Evolutionary conservation across 2,329 filamentous ascomycete genomes (phyloP).

Genomic region (Monosporascus sp.): DNA sequence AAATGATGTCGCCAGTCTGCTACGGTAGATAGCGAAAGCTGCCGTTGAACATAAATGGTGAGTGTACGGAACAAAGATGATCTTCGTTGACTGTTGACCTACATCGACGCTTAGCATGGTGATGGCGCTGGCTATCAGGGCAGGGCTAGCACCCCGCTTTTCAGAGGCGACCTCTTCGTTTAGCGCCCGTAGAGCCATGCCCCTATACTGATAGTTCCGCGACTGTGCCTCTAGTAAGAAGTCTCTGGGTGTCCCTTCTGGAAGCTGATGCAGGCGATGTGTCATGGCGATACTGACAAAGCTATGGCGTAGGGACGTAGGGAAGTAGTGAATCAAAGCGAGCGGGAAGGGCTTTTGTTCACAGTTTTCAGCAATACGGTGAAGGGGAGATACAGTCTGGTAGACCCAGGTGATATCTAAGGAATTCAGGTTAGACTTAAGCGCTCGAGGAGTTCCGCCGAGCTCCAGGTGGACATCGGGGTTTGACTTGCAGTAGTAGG

Average conservation of each 20-base stretch:
- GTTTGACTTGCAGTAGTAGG: conserved; percentile 25
- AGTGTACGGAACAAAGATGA: too few species aligned
- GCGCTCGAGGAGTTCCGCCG: not conserved
- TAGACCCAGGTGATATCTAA: conserved; percentile 28
- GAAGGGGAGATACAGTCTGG: conserved; percentile 12
- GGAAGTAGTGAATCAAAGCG: conserved; percentile 5
- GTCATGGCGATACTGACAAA: conserved; percentile 16
- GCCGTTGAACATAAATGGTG: too few species aligned
- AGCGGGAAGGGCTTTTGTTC: conserved; percentile 7
- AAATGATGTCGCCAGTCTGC: conserved; percentile 27
- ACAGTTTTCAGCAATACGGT: conserved; percentile 6
- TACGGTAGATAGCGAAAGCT: conserved; percentile 1
- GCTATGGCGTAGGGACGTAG: conserved; percentile 10
- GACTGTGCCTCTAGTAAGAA: conserved; percentile 3
- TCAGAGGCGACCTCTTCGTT: conserved; percentile 20
- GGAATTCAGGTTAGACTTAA: not conserved
- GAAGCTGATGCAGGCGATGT: conserved; percentile 13
- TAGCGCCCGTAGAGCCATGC: conserved; percentile 22
- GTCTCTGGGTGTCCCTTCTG: conserved; percentile 1
- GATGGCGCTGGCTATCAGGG: conserved; percentile 23
- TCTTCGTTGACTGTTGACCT: conserved; percentile 5
- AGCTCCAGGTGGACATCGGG: not conserved
- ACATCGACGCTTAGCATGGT: conserved; percentile 26
- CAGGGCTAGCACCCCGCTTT: conserved; percentile 14
- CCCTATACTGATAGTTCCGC: conserved; percentile 21